Base-by-base conservation (phyloP, 1,139 yeast genomes). In the Meyerozyma smithsonii region DNA sequence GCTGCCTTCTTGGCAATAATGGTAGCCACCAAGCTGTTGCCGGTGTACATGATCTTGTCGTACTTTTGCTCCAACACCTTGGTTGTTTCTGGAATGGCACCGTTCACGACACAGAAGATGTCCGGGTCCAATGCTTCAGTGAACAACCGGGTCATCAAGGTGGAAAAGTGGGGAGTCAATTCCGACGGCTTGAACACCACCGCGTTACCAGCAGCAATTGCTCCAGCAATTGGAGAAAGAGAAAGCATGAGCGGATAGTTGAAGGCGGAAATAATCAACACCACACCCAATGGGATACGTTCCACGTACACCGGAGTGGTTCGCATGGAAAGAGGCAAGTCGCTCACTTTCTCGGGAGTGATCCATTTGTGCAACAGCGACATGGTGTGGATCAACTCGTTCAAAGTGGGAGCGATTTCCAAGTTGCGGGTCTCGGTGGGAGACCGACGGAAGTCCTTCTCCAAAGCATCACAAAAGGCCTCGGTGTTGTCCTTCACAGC, bases 41-140 rank as follows among this genome's bases (percentile, higher is more conserved):
- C 97, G 8, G 97, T 90, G 60, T 85, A 86, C 62, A 90, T 72
- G 46, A 90, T 88, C 62, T 85, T 82, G 63, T 89, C 96, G 54
- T 77, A 87, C 50, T 79, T 79, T 44, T 78, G 77, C 20, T 79
- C 70, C 53, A 87, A 72, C 39, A 87, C 64, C 11, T 58, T 74
- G 1, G 83, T 75, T 4, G 95, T 76, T 58, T 87, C 94, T 1
- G 77, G 70, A 36, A 84, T 62, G 2, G 76, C 92, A 35, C 97
- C 97, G 51, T 80, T 79, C 41, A 90, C 82, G 23, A 79, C 77
- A 39, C 67, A 74, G 45, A 86, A 67, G 23, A 78, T 61, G 24
- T 75, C 78, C 37, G 78, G 78, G 44, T 82, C 78, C 36, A 77
- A 61, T 2, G 81, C 77, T 8, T 67, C 56, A 19, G 67, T 59